Evolutionary conservation across 2,329 filamentous ascomycete species (phyloP).

Genomic region (Talaromyces amestolkiae): DNA sequence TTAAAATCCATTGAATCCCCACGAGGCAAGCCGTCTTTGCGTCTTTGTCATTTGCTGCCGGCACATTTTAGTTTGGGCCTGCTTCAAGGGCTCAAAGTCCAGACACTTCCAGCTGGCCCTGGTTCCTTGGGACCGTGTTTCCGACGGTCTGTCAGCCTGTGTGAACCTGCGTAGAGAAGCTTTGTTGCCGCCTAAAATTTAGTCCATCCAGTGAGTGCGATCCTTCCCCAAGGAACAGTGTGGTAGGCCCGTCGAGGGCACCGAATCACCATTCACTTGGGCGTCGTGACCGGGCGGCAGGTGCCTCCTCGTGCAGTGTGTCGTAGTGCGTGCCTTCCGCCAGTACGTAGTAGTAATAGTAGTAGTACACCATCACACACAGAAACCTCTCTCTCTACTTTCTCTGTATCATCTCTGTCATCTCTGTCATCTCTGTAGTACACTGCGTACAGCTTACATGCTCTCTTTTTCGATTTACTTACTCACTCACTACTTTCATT

Average conservation of each 20-base stretch:
- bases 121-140: conserved; percentile 3
- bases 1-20: neutral
- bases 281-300: neutral
- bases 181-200: conserved; percentile 5
- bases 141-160: neutral
- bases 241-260: neutral
- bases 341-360: no score
- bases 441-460: neutral
- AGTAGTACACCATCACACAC: neutral
- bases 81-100: neutral
- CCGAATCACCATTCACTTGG: conserved; percentile 2
- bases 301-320: neutral
- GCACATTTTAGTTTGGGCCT: neutral
- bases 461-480: neutral
- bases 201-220: neutral
- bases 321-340: neutral
- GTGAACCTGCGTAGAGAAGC: neutral
- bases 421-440: neutral
- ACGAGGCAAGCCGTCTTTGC: conserved; percentile 1
- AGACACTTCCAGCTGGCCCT: neutral
- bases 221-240: neutral
- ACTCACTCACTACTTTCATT: neutral
- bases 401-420: neutral
- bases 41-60: neutral
- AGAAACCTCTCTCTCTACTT: neutral